Evolutionary conservation across 1,139 yeast genomes (phyloP).

Genomic region (Diutina pseudorugosa): DNA sequence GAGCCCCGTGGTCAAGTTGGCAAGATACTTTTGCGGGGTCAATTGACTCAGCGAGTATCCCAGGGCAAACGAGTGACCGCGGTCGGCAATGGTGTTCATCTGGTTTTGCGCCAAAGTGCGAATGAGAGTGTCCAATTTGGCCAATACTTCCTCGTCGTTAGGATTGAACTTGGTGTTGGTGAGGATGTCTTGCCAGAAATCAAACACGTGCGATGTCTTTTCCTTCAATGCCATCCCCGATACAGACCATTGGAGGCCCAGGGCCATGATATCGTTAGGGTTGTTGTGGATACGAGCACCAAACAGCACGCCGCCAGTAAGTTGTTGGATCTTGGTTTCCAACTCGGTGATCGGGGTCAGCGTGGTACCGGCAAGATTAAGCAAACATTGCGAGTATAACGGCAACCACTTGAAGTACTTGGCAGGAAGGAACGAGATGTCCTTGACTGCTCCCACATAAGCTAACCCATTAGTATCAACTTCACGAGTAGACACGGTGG

Average conservation of each 20-base stretch:
- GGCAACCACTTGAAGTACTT: constrained; percentile 61
- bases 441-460: constrained; percentile 51
- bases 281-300: constrained; percentile 44
- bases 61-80: constrained; percentile 81
- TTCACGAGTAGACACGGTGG: constrained; percentile 30
- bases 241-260: constrained; percentile 37
- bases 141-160: constrained; percentile 37
- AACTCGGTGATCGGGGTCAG: constrained; percentile 61
- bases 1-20: constrained; percentile 60
- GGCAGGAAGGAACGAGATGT: constrained; percentile 43
- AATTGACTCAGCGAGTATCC: constrained; percentile 55
- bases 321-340: constrained; percentile 71
- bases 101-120: constrained; percentile 71
- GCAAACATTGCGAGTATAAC: constrained; percentile 65
- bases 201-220: constrained; percentile 49
- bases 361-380: constrained; percentile 71
- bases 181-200: constrained; percentile 58
- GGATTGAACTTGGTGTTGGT: constrained; percentile 50
- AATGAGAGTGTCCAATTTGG: constrained; percentile 62
- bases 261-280: constrained; percentile 33
- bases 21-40: constrained; percentile 46
- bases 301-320: constrained; percentile 76
- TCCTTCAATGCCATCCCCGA: constrained; percentile 63
- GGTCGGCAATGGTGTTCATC: constrained; percentile 65
- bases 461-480: constrained; percentile 69